Percentiles rank a stretch among this genome's conserved stretches.
phyloP scores from a whole-genome alignment of 176 grass and related monocot genomes.

The Rhynchospora tenuis region DNA sequence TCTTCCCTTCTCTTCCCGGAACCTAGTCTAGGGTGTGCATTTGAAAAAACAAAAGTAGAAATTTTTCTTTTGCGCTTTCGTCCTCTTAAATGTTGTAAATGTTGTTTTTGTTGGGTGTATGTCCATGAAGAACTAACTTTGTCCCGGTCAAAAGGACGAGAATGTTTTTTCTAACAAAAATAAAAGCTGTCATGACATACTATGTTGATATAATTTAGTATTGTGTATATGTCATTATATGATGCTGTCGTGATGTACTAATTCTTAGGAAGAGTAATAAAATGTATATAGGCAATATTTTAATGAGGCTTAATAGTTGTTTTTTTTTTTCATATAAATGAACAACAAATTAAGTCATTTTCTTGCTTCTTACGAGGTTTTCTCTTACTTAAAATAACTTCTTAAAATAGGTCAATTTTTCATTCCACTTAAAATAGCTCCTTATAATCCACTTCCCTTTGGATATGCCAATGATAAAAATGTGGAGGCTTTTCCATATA shows the following conservation, averaged over 20 bases:
- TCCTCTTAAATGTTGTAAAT: constrained; percentile 4
- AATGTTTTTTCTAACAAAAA: background rate
- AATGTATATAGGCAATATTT: background rate
- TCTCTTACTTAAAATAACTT: background rate
- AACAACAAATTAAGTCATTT: background rate
- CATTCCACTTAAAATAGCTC: constrained; percentile 11
- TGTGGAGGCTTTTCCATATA: background rate
- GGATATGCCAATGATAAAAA: background rate
- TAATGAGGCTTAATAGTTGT: background rate
- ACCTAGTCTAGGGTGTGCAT: constrained; percentile 31
- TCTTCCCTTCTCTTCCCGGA: too few species aligned
- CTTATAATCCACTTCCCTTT: background rate
- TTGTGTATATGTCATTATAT: background rate
- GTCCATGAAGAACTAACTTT: background rate
- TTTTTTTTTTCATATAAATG: too few species aligned
- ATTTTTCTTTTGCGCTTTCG: background rate
- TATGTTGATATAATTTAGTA: background rate
- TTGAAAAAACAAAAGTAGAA: constrained; percentile 14
- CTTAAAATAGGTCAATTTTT: background rate
- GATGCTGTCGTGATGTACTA: background rate
- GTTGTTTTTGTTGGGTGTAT: background rate
- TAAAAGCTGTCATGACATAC: background rate
- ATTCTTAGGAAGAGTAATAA: background rate
- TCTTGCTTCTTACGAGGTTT: too few species aligned
- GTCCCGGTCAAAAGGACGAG: background rate